Base-by-base conservation (phyloP, 805 yeast genomes). In the Maudiozyma serrabonitensis region DNA sequence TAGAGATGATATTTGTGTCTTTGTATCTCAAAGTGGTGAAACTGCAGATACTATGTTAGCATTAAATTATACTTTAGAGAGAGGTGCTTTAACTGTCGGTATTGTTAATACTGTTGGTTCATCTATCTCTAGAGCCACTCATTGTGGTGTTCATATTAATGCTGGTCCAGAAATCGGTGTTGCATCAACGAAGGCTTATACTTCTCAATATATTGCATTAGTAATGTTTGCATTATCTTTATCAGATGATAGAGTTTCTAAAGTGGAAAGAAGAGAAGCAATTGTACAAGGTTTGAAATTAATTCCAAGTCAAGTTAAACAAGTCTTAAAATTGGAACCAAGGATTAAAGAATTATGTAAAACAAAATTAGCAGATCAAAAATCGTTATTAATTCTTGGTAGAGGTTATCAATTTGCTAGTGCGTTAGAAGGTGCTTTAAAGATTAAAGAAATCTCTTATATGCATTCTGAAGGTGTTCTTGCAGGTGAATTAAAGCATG, bases 141-240 rank as follows among this genome's bases (percentile, higher is more conserved):
- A 90, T 70, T 93, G 99, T 75, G 99, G 99, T 80, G 96, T 93
- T 50, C 99, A 93, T 69, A 90, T 93, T 67, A 93, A 93, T 66
- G 99, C 99, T 45, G 99, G 99, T 56, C 99, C 99, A 43, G 99
- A 93, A 72, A 93, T 93, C 56, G 98, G 99, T 69, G 99, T 93
- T 58, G 99, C 99, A 11, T 89, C 97, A 12, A 93, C 99, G 45
- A 93, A 93, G 73, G 99, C 99, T 28, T 93, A 93, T 74, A 93
- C 99, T 7, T 93, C 99, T 11, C 99, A 93, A 69, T 93, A 82
- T 69, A 90, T 95, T 68, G 98, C 99, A 0, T 75, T 93, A 55
- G 97, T 91, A 4, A 88, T 93, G 97, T 78, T 93, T 73, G 98
- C 98, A 0, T 76, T 93, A 48, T 87, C 91, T n/a, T 76, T 93